phyloP scores from a whole-genome alignment of 441 rosid genomes.

The Jatropha podagrica region DNA sequence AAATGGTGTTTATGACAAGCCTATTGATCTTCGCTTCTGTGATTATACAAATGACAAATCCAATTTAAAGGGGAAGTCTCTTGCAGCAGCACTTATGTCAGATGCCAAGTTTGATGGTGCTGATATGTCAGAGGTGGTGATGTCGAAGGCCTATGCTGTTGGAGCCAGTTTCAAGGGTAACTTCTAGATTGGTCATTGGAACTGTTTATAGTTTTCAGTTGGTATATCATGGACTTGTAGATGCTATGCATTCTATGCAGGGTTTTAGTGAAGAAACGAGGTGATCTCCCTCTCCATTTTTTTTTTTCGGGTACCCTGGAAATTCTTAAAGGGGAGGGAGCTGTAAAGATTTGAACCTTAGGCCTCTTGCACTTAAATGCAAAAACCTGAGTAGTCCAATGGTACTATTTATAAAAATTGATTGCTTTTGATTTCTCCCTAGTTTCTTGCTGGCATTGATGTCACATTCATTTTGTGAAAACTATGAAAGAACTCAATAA shows the following conservation, averaged over 20 bases:
- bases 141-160: conserved; percentile 95
- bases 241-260: background rate
- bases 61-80: conserved; percentile 88
- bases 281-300: background rate
- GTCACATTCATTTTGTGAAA: background rate
- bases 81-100: conserved; percentile 89
- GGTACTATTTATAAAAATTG: no score
- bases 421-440: background rate
- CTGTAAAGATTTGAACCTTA: no score
- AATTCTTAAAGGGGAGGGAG: no score
- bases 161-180: conserved; percentile 95
- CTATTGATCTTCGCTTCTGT: conserved; percentile 88
- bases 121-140: conserved; percentile 91
- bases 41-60: conserved; percentile 79
- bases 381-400: no score
- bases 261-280: background rate
- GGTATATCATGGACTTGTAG: background rate
- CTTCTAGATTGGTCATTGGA: background rate
- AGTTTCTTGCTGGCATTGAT: background rate
- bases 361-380: no score
- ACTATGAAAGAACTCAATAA: background rate
- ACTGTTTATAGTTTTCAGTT: background rate
- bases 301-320: background rate
- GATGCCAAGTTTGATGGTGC: conserved; percentile 97
- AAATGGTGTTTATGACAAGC: conserved; percentile 93